phyloP scores from a whole-genome alignment of 2,329 filamentous ascomycete genomes.

The Tolypocladium album region DNA sequence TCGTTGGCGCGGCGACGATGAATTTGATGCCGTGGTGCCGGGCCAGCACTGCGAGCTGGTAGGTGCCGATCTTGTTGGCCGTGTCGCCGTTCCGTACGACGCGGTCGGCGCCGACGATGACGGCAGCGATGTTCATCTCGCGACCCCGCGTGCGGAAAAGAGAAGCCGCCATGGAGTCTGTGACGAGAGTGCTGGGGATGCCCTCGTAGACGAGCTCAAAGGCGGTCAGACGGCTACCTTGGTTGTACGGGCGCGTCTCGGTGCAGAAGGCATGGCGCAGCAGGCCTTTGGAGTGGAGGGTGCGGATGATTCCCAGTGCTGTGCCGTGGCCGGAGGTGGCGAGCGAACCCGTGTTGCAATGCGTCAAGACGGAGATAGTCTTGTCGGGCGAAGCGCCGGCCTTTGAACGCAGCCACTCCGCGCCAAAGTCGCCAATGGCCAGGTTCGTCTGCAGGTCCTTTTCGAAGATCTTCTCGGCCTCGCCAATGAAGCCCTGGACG shows the following conservation, averaged over 20 bases:
- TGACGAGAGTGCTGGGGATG: conserved; percentile 85
- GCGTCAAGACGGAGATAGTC: conserved; percentile 73
- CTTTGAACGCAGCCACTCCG: conserved; percentile 67
- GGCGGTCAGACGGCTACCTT: conserved; percentile 86
- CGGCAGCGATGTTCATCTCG: conserved; percentile 62
- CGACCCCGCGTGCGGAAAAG: conserved; percentile 57
- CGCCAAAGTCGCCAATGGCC: conserved; percentile 72
- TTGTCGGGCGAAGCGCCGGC: conserved; percentile 33
- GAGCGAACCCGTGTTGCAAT: conserved; percentile 96
- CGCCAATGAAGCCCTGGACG: conserved; percentile 59
- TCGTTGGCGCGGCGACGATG: conserved; percentile 86
- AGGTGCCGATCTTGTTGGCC: conserved; percentile 97
- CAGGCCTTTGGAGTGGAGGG: conserved; percentile 53
- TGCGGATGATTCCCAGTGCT: conserved; percentile 85
- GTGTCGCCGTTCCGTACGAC: conserved; percentile 96
- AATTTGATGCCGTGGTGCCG: conserved; percentile 85
- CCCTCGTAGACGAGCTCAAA: conserved; percentile 93
- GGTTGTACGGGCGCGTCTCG: conserved; percentile 95
- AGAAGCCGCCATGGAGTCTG: conserved; percentile 92
- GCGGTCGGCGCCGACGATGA: conserved; percentile 89
- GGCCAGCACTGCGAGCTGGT: conserved; percentile 83
- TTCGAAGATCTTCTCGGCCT: conserved; percentile 76
- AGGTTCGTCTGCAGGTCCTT: conserved; percentile 84
- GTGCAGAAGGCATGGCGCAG: conserved; percentile 88
- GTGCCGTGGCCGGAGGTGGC: conserved; percentile 98